These are phyloP conservation scores for Candida golubevii DNA, from an alignment of 805 yeast species.

Conservation along the genomic window DNA sequence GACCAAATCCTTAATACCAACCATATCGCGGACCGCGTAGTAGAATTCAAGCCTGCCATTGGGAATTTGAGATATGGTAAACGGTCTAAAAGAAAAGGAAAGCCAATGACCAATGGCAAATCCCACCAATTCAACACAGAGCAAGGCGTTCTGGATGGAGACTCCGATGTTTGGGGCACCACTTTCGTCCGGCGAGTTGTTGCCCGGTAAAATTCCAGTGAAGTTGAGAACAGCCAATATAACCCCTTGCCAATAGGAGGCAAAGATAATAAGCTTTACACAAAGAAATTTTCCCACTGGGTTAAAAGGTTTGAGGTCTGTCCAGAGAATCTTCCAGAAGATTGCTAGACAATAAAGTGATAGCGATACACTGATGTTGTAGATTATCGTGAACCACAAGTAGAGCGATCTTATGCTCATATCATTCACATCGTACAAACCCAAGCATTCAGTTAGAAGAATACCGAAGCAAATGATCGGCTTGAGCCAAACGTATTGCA, in stretches of 20 bases:
- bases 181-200: conserved; percentile 20
- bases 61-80: conserved; percentile 55
- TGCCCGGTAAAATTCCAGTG: conserved; percentile 41
- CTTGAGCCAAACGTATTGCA: conserved; percentile 94
- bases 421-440: conserved; percentile 49
- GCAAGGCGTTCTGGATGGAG: conserved; percentile 68
- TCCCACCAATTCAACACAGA: conserved; percentile 79
- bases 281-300: conserved; percentile 93
- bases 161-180: conserved; percentile 43
- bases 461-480: conserved; percentile 69
- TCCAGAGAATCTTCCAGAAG: conserved; percentile 88
- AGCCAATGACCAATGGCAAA: conserved; percentile 87
- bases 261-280: conserved; percentile 90
- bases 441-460: conserved; percentile 42
- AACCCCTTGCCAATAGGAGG: conserved; percentile 96
- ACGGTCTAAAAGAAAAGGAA: conserved; percentile 78
- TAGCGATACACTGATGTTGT: conserved; percentile 75
- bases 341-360: conserved; percentile 82
- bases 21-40: conserved; percentile 70
- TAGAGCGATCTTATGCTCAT: conserved; percentile 47
- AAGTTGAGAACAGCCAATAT: conserved; percentile 50
- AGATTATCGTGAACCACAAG: conserved; percentile 62
- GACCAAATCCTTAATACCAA: conserved; percentile 71
- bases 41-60: conserved; percentile 59
- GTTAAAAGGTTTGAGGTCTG: conserved; percentile 69